Base-by-base conservation (phyloP, 768 basidiomycete species). In the Calvatia gigantea region DNA sequence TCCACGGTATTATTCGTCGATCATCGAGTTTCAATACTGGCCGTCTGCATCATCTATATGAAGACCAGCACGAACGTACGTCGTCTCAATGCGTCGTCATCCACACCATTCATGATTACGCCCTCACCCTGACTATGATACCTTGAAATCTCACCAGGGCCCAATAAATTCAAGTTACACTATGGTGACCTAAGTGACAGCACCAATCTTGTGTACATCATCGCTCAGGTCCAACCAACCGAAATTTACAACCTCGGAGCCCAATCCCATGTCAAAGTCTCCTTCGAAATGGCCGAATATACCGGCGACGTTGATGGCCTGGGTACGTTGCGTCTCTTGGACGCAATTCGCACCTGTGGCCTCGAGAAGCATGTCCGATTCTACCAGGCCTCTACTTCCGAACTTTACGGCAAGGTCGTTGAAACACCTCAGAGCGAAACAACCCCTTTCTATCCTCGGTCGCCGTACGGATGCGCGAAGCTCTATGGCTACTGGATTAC, bases 231-330 rank as follows among this genome's bases (percentile, higher is more conserved):
- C 53, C 90, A 90, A 70, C 95, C 95, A 2, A 87, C 93, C 19
- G 96, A 98, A 73, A 87, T 98, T 58, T 98, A 97, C 83, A 98
- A 98, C 72, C 87, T 98, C 50, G 95, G 94, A 42, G 95, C 95
- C 14, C 95, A 98, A 71, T 94, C 91, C 39, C 95, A 98, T 75
- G 95, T 98, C 77, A 98, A 98, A 72, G 95, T 98, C 61, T 97
- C 94, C 25, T 98, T 98, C 70, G 96, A 98, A 72, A 96, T 98
- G 93, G 92, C 95, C 23, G 95, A 98, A 73, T 98, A 98, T 75
- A 98, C 96, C 0, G 94, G 91, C 48, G 96, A 98, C 66, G 95
- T 98, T 46, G 95, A 98, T 64, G 95, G 87, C 6, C 80, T 98
- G 37, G 95, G 95, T 51, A 98, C 95, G 5, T 84, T 98, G 45